phyloP scores from a whole-genome alignment of 75 land plant species.

The Larix kaempferi region DNA sequence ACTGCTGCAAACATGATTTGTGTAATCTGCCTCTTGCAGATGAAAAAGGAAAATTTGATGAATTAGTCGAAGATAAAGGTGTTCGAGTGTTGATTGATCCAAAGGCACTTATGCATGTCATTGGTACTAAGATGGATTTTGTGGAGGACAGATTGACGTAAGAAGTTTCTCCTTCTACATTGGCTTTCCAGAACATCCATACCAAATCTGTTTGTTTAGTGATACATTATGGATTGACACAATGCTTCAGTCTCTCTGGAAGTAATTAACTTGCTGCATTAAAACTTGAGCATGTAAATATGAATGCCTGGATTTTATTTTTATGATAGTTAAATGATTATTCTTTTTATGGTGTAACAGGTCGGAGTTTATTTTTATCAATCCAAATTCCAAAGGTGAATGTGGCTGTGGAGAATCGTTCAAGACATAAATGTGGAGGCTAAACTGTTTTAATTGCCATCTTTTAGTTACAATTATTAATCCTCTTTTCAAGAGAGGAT shows the following conservation, averaged over 20 bases:
- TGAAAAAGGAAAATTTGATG: constrained; percentile 91
- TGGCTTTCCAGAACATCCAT: too few species aligned
- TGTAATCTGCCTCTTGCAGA: constrained; percentile 32
- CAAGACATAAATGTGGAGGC: constrained; percentile 40
- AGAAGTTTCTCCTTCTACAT: not conserved
- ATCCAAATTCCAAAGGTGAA: constrained; percentile 91
- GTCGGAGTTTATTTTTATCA: constrained; percentile 89
- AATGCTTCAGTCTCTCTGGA: too few species aligned
- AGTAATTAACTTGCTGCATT: too few species aligned
- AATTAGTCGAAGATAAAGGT: constrained; percentile 92
- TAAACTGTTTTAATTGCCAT: not conserved
- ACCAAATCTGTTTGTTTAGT: too few species aligned
- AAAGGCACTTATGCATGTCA: constrained; percentile 93
- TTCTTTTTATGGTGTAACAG: constrained; percentile 29
- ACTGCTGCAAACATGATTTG: too few species aligned
- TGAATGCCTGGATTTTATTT: too few species aligned
- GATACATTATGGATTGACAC: too few species aligned
- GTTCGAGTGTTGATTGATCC: constrained; percentile 93
- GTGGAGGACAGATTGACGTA: constrained; percentile 85
- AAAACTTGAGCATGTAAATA: too few species aligned
- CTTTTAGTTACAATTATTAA: too few species aligned
- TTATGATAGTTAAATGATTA: not conserved
- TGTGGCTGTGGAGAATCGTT: constrained; percentile 98
- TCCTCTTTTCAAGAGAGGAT: too few species aligned
- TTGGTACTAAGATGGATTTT: constrained; percentile 98